A percentile compares a stretch with the other conserved stretches of the same genome.
phyloP scores from a whole-genome alignment of 225 moss, liverwort and hornwort species.

The Thuidium tamariscinum region DNA sequence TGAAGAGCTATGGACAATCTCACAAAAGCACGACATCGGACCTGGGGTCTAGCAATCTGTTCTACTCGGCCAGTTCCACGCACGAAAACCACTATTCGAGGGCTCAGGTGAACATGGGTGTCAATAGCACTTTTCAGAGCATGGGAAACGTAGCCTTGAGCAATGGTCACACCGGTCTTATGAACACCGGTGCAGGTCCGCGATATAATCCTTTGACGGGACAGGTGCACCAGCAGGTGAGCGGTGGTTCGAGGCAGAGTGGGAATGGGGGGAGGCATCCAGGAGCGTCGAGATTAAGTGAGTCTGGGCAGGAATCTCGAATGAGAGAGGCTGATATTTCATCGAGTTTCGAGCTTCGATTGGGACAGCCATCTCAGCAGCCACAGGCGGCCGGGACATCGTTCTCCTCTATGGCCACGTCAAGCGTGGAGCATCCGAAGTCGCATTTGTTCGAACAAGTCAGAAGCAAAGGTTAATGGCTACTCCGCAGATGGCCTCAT shows the following conservation, averaged over 20 bases:
- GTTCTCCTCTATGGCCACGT: conserved; percentile 41
- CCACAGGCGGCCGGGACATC: conserved; percentile 47
- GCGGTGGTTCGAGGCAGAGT: not conserved
- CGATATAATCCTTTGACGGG: not conserved
- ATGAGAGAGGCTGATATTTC: conserved; percentile 57
- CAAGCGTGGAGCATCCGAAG: conserved; percentile 31
- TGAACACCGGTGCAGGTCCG: conserved; percentile 34
- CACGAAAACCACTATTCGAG: conserved; percentile 26
- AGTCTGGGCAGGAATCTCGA: conserved; percentile 30
- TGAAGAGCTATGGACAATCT: conserved; percentile 48
- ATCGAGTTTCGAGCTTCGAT: conserved; percentile 77
- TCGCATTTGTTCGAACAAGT: conserved; percentile 38
- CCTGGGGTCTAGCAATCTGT: conserved; percentile 9
- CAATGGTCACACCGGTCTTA: conserved; percentile 47
- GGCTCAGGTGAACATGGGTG: conserved; percentile 26
- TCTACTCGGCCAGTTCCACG: conserved; percentile 4
- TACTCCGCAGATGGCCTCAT: not conserved
- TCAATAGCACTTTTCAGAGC: conserved; percentile 18
- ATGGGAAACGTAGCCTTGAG: conserved; percentile 22
- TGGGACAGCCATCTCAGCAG: conserved; percentile 96
- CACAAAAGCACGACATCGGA: conserved; percentile 33
- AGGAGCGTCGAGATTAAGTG: conserved; percentile 15
- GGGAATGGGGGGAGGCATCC: conserved; percentile 25
- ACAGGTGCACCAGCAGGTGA: conserved; percentile 31
- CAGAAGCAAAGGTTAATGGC: conserved; percentile 52